Evolutionary conservation across 441 rosid genomes (phyloP).

Genomic region (Adansonia rubrostipa): DNA sequence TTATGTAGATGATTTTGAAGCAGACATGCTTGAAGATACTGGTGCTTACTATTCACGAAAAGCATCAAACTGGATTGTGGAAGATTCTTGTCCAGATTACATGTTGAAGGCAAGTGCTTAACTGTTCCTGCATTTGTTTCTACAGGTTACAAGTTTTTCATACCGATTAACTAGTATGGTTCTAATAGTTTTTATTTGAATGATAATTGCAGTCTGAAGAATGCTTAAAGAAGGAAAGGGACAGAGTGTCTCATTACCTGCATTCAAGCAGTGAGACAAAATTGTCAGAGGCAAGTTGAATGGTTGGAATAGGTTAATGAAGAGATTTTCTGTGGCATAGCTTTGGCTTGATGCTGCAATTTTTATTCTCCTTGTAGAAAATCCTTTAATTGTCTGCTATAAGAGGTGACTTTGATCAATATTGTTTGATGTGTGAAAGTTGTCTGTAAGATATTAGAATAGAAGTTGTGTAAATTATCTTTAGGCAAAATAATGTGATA

Average conservation of each 20-base stretch:
- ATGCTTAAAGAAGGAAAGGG: conserved; percentile 89
- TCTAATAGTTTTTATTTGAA: background rate
- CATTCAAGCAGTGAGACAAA: conserved; percentile 81
- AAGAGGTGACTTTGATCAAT: conserved; percentile 5
- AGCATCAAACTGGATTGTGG: conserved; percentile 84
- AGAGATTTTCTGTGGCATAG: background rate
- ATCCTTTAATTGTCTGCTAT: background rate
- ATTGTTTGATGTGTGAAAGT: conserved; percentile 14
- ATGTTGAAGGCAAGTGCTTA: conserved; percentile 66
- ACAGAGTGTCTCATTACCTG: conserved; percentile 83
- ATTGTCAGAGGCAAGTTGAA: conserved; percentile 74
- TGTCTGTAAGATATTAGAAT: background rate
- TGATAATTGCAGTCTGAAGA: conserved; percentile 81
- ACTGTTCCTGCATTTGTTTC: background rate
- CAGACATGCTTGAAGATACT: conserved; percentile 66
- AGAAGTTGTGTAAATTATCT: background rate
- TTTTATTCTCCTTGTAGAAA: background rate
- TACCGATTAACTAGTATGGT: conserved; percentile 11
- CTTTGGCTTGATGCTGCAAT: background rate
- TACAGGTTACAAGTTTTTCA: background rate
- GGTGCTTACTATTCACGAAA: conserved; percentile 82
- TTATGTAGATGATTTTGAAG: conserved; percentile 81
- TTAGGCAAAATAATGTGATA: background rate
- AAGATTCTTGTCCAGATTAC: conserved; percentile 85
- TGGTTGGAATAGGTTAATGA: background rate